Conservation (phyloP, 306 rosid species). For the Senna siamea region DNA sequence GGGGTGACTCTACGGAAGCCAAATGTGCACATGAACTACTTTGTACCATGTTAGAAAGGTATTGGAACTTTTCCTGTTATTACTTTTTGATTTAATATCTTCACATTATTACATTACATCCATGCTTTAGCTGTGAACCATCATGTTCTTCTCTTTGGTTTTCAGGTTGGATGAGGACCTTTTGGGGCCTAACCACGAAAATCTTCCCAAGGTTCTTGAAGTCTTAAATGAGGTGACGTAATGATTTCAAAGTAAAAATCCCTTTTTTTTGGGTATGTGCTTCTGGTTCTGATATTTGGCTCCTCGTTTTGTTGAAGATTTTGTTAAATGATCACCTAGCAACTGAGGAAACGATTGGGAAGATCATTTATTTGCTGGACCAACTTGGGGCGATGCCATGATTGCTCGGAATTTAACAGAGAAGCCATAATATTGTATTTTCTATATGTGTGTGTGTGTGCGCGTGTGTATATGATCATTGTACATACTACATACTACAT, state of each 20-base stretch:
- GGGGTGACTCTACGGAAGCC: constrained; percentile 14
- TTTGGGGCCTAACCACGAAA: constrained; percentile 32
- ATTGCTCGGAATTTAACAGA: background rate
- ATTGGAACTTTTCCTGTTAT: background rate
- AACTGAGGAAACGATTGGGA: constrained; percentile 22
- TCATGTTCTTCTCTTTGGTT: background rate
- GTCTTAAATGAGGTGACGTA: constrained; percentile 30
- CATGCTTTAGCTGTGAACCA: background rate
- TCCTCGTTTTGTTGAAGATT: constrained; percentile 29
- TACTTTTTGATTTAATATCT: background rate
- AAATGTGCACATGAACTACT: constrained; percentile 27
- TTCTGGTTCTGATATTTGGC: background rate
- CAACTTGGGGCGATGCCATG: background rate
- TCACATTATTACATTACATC: constrained; percentile 8
- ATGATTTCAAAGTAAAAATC: background rate
- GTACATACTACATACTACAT: constrained; percentile 6
- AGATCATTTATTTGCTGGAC: background rate
- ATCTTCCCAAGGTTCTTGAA: constrained; percentile 18
- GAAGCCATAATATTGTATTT: no score
- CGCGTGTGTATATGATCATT: no score
- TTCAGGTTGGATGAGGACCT: constrained; percentile 37
- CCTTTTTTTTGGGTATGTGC: background rate
- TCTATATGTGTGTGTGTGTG: no score
- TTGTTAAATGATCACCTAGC: constrained; percentile 25
- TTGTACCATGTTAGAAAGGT: constrained; percentile 29